Evolutionary conservation across 192 early-diverging fungal species (phyloP), one percentile per base, ranked within the genome.

Genomic region (Pecoramyces ruminantium): DNA sequence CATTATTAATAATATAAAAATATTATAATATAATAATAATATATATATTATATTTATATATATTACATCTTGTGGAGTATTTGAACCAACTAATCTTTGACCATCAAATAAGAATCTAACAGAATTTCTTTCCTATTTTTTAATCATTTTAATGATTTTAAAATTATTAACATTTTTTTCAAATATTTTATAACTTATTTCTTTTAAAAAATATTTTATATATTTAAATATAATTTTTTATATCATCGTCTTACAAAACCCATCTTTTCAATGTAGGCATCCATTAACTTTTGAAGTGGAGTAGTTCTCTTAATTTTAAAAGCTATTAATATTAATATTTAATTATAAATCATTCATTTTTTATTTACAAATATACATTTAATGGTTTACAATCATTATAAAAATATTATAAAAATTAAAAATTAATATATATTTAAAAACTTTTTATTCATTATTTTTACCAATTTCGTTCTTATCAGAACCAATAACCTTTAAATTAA

Each of bases 261-360:
- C 78, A 95, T 93, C 77, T 96, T 93, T 16, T 91, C 88, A 82
- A 94, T 92, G 82, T 96, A 98, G 14, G 97, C 95, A 79, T 96
- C 94, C 95, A 98, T 96, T 79, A 98, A 86, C 82, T 97, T 96
- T 79, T 92, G 91, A 29, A 98, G 89, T 81, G 92, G 94, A 30
- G 97, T 97, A 15, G 91, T 88, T 38, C 93, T 90, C 87, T 97
- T 98, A 86, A 98, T 98, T 87, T 97, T 98, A 88, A 98, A 98
- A 91, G 96, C 95, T 95, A 29, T 28, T 40, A n/a, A 27, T 29
- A 28, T 39, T 29, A 29, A 84, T 85, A 51, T 77, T 82, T n/a
- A n/a, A n/a, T n/a, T n/a, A n/a, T n/a, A n/a, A n/a, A n/a, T n/a
- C n/a, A n/a, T n/a, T n/a, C n/a, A n/a, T n/a, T n/a, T n/a, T n/a